Conservation (phyloP, 306 rosid species). For the Lablab purpureus region DNA sequence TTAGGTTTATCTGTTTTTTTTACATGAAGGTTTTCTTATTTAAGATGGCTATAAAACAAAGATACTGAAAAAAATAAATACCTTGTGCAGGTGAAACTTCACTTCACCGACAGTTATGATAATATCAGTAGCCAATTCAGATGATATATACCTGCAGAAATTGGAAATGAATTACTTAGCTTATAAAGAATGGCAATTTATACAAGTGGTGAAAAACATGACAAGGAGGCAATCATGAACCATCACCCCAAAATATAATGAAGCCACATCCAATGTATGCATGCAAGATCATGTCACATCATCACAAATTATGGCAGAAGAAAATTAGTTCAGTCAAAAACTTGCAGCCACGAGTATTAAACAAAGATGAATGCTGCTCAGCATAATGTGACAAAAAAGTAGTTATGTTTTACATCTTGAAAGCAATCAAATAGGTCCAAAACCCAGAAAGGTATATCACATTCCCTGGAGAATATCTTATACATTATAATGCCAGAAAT, state of each 20-base stretch:
- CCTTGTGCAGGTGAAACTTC: slow-evolving; percentile 94
- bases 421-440: slow-evolving; percentile 21
- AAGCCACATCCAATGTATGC: not conserved
- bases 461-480: not conserved
- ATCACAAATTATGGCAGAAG: not conserved
- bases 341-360: not conserved
- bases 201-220: not conserved
- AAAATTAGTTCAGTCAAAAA: slow-evolving; percentile 3
- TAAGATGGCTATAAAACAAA: slow-evolving; percentile 9
- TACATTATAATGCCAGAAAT: not conserved
- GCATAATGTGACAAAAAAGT: slow-evolving; percentile 11
- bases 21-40: not conserved
- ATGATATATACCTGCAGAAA: slow-evolving; percentile 75
- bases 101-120: slow-evolving; percentile 78
- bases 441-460: not conserved
- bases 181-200: slow-evolving; percentile 25
- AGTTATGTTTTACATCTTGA: slow-evolving; percentile 8
- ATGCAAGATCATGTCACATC: slow-evolving; percentile 21
- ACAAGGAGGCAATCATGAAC: not conserved
- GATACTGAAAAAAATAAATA: slow-evolving; percentile 38
- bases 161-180: slow-evolving; percentile 1
- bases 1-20: not conserved
- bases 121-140: slow-evolving; percentile 86
- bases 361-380: slow-evolving; percentile 3
- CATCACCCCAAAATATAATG: not conserved